Evolutionary conservation across 805 yeast species (phyloP).

Genomic region (Zygoascus ofunaensis): DNA sequence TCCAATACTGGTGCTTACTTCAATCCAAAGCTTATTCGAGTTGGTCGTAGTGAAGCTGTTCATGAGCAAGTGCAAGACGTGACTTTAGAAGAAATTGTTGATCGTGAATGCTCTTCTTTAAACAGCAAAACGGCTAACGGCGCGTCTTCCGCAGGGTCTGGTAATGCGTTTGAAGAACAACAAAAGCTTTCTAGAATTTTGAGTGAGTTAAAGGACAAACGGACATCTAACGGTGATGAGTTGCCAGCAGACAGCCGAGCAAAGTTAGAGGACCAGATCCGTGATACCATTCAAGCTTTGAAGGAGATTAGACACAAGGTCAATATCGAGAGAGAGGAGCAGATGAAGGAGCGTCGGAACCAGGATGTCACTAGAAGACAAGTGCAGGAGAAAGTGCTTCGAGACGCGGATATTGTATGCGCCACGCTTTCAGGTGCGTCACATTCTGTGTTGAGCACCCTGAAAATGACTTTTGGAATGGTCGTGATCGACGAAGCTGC

Average conservation of each 20-base stretch:
- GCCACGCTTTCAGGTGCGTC: conserved; percentile 92
- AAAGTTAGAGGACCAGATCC: conserved; percentile 36
- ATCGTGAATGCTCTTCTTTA: conserved; percentile 35
- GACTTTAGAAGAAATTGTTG: conserved; percentile 81
- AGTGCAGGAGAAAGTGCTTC: conserved; percentile 61
- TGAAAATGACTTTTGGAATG: conserved; percentile 74
- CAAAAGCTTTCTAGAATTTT: neutral
- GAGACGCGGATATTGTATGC: conserved; percentile 76
- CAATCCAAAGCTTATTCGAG: conserved; percentile 64
- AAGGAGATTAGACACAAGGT: conserved; percentile 62
- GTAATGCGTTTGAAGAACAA: neutral
- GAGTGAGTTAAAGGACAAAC: neutral
- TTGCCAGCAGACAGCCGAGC: conserved; percentile 23
- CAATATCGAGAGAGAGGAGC: conserved; percentile 71
- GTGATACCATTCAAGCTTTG: conserved; percentile 49
- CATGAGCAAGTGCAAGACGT: conserved; percentile 72
- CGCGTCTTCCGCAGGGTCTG: neutral
- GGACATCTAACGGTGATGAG: conserved; percentile 3
- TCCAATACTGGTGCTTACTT: conserved; percentile 35
- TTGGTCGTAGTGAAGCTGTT: conserved; percentile 85
- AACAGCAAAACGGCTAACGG: neutral
- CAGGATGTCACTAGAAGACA: conserved; percentile 71
- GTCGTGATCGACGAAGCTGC: conserved; percentile 97
- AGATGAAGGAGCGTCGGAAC: conserved; percentile 58
- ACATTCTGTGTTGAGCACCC: conserved; percentile 67